Evolutionary conservation across 2,329 filamentous ascomycete genomes (phyloP).

Genomic region (Chaetomium globosum): DNA sequence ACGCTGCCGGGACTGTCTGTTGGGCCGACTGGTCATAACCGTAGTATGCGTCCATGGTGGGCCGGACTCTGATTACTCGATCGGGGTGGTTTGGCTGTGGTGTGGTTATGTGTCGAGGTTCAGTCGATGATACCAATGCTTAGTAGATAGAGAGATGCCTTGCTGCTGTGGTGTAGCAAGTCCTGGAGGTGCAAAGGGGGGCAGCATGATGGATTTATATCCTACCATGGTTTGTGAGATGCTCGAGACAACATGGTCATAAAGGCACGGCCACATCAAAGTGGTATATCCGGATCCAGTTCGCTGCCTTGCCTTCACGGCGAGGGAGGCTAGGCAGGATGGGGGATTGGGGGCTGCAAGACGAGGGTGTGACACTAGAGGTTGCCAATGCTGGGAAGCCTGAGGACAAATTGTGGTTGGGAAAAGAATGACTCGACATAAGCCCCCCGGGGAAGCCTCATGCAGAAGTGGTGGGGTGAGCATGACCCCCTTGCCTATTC

Average conservation of each 20-base stretch:
- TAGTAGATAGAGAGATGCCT: not conserved
- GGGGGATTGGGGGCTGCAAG: slow-evolving; percentile 20
- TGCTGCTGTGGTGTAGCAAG: not conserved
- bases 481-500: slow-evolving; percentile 1
- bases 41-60: slow-evolving; percentile 31
- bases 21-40: slow-evolving; percentile 20
- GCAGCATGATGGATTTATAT: slow-evolving; percentile 26
- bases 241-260: not conserved
- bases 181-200: not conserved
- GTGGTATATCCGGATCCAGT: not conserved
- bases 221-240: slow-evolving; percentile 4
- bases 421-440: slow-evolving; percentile 22
- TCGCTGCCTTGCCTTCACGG: slow-evolving; percentile 25
- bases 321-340: slow-evolving; percentile 26
- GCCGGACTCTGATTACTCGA: not conserved
- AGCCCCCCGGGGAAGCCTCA: slow-evolving; percentile 23
- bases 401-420: not conserved
- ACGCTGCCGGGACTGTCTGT: slow-evolving; percentile 21
- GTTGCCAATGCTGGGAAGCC: slow-evolving; percentile 9
- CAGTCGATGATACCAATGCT: not conserved
- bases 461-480: slow-evolving; percentile 19
- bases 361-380: slow-evolving; percentile 9
- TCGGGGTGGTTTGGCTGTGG: not conserved
- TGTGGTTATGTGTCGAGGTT: not conserved
- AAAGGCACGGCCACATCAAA: slow-evolving; percentile 7